Conservation (phyloP, 345 rosid species). For the Dipteronia dyeriana region DNA sequence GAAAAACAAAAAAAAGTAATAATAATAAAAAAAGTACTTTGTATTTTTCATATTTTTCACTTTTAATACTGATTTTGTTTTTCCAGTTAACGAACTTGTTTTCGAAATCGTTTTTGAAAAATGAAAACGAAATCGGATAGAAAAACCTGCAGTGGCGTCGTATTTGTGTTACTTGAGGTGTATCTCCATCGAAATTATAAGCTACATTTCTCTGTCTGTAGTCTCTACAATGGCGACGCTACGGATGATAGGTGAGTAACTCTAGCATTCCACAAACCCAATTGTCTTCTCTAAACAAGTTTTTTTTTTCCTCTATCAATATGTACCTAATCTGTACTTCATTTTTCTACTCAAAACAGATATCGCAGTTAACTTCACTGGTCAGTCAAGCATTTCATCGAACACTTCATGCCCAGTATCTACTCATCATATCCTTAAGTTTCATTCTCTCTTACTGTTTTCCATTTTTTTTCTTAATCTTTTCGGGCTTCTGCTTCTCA, state of each 20-base stretch:
- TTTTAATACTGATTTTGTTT: too few species aligned
- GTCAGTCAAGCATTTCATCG: conserved; percentile 74
- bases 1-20: too few species aligned
- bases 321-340: conserved; percentile 12
- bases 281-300: background rate
- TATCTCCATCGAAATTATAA: background rate
- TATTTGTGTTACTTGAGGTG: background rate
- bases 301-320: background rate
- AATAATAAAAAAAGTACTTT: too few species aligned
- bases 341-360: conserved; percentile 48
- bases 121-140: too few species aligned
- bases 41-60: too few species aligned
- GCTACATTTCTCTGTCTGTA: background rate
- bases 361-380: conserved; percentile 94
- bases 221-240: conserved; percentile 54
- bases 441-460: background rate
- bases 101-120: too few species aligned
- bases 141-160: too few species aligned
- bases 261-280: background rate
- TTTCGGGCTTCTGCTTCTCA: conserved; percentile 8
- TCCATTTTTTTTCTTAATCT: background rate
- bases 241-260: conserved; percentile 82
- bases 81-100: too few species aligned
- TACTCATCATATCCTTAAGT: background rate
- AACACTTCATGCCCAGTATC: conserved; percentile 30